Evolutionary conservation across 2,329 filamentous ascomycete species (phyloP).

Genomic region (Grosmannia clavigera): DNA sequence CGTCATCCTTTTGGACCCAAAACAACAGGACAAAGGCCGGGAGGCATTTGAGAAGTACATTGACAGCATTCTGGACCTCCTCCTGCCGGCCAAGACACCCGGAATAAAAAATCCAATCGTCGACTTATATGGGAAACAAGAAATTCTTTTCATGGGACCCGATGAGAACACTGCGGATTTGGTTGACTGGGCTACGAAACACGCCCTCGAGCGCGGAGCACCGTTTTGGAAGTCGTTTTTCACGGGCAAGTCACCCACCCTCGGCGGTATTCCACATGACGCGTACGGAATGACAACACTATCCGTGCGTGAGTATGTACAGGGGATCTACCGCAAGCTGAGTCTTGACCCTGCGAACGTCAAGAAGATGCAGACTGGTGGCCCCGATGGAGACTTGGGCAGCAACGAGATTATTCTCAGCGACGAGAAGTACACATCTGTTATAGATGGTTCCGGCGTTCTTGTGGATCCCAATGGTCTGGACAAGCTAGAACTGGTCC

Average conservation of each 20-base stretch:
- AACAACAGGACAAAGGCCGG: conserved; percentile 83
- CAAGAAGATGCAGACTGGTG: conserved; percentile 92
- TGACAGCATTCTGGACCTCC: conserved; percentile 90
- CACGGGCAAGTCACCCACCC: conserved; percentile 91
- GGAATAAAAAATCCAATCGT: conserved; percentile 99
- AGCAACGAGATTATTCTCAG: conserved; percentile 96
- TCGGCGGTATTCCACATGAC: conserved; percentile 95
- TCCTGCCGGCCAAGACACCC: conserved; percentile 78
- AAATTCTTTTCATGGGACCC: conserved; percentile 97
- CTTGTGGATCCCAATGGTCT: conserved; percentile 87
- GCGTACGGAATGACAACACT: conserved; percentile 95
- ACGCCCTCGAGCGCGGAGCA: conserved; percentile 74
- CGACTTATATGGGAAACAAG: conserved; percentile 84
- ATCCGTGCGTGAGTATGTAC: conserved; percentile 89
- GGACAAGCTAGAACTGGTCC: conserved; percentile 68
- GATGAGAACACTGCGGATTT: conserved; percentile 98
- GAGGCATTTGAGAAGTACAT: conserved; percentile 99
- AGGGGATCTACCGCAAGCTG: conserved; percentile 94
- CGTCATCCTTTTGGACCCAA: conserved; percentile 85
- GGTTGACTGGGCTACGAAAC: conserved; percentile 97
- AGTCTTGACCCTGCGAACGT: conserved; percentile 76
- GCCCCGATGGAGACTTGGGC: conserved; percentile 89
- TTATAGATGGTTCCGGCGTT: conserved; percentile 94
- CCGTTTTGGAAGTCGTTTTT: conserved; percentile 99
- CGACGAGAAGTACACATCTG: conserved; percentile 88